These are phyloP conservation scores for Miscanthus lutarioriparius DNA, from an alignment of 176 grass and related monocot species.

Conservation along the genomic window DNA sequence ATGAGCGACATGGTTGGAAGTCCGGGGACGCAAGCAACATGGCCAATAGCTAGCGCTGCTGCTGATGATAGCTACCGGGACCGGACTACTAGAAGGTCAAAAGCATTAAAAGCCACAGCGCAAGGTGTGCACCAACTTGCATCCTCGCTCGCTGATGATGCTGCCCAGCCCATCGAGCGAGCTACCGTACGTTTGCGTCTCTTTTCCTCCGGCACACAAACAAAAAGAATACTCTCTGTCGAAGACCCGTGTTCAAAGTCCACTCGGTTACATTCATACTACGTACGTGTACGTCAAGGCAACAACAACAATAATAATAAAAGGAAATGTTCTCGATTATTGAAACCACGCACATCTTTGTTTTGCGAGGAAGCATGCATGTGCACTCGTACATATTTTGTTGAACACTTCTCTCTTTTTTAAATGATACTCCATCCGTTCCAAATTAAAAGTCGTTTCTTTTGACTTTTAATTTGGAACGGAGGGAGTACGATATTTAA, in stretches of 20 bases:
- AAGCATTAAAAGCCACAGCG: conserved; percentile 47
- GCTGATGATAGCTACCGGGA: conserved; percentile 36
- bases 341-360: not conserved
- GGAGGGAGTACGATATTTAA: too few relatives aligned
- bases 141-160: not conserved
- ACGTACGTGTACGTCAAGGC: not conserved
- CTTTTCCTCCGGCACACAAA: conserved; percentile 1
- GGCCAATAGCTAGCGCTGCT: conserved; percentile 9
- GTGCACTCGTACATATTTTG: not conserved
- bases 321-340: not conserved
- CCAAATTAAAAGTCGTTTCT: too few relatives aligned
- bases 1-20: conserved; percentile 30
- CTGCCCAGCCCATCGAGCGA: not conserved
- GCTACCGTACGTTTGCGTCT: not conserved
- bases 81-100: conserved; percentile 54
- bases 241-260: conserved; percentile 51
- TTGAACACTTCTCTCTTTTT: not conserved
- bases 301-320: not conserved
- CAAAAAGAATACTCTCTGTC: conserved; percentile 8
- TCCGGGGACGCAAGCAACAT: conserved; percentile 47
- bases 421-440: too few relatives aligned
- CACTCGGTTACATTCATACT: not conserved
- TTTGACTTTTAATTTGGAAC: too few relatives aligned
- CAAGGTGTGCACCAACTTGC: conserved; percentile 46
- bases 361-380: not conserved